Percentiles rank a stretch among this genome's conserved stretches.
These are phyloP conservation scores for Zymoseptoria tritici DNA, from an alignment of 2,329 filamentous ascomycete genomes.

Conservation along the genomic window DNA sequence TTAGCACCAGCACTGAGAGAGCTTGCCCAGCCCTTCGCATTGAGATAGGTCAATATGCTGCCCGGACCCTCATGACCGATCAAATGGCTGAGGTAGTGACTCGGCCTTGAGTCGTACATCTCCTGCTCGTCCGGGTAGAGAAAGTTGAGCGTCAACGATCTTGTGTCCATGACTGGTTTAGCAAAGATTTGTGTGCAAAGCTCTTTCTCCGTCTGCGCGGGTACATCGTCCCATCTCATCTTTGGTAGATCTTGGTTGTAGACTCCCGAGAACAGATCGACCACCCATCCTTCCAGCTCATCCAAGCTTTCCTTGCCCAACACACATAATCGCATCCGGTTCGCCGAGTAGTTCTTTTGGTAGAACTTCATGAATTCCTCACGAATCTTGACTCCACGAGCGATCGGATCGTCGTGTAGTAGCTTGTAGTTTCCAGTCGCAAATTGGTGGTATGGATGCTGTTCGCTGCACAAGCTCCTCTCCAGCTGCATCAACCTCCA, in stretches of 20 bases:
- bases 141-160: constrained; percentile 73
- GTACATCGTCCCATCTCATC: constrained; percentile 58
- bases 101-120: constrained; percentile 72
- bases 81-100: constrained; percentile 77
- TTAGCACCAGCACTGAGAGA: constrained; percentile 70
- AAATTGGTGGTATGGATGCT: constrained; percentile 85
- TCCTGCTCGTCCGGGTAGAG: constrained; percentile 78
- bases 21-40: constrained; percentile 84
- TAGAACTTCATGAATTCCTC: constrained; percentile 92
- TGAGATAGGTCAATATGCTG: constrained; percentile 83
- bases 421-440: constrained; percentile 84
- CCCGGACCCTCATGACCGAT: constrained; percentile 90
- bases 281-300: constrained; percentile 73
- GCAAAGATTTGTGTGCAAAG: constrained; percentile 69
- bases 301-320: constrained; percentile 76
- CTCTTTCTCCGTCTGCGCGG: constrained; percentile 53
- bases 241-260: constrained; percentile 71
- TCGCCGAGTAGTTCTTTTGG: constrained; percentile 81
- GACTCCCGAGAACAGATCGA: constrained; percentile 72
- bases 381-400: constrained; percentile 72
- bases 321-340: constrained; percentile 86
- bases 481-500: constrained; percentile 85
- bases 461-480: constrained; percentile 78
- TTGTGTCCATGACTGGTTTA: constrained; percentile 84
- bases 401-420: constrained; percentile 73